These are phyloP conservation scores for Ogataea hybrid DNA, from an alignment of 1,139 yeast genomes.

Conservation along the genomic window DNA sequence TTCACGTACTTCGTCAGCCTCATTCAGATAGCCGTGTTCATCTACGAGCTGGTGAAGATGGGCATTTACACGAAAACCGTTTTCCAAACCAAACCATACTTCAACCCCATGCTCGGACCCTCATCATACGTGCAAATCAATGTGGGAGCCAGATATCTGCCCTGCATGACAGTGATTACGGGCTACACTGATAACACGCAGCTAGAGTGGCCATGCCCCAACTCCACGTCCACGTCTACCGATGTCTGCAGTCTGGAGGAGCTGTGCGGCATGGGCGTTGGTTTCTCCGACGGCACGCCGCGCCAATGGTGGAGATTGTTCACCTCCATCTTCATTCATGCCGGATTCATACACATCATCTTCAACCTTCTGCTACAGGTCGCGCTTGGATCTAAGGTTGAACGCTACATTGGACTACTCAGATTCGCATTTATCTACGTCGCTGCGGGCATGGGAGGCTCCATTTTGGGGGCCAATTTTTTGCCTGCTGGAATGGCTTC, in stretches of 20 bases:
- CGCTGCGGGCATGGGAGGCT: slow-evolving; percentile 65
- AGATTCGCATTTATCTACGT: slow-evolving; percentile 59
- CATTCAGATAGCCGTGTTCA: slow-evolving; percentile 58
- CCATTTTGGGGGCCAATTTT: slow-evolving; percentile 68
- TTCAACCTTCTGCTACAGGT: slow-evolving; percentile 64
- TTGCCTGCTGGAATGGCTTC: slow-evolving; percentile 69
- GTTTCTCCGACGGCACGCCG: slow-evolving; percentile 42
- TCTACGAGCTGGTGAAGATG: slow-evolving; percentile 67
- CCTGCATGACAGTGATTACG: slow-evolving; percentile 61
- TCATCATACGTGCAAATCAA: slow-evolving; percentile 63
- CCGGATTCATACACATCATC: slow-evolving; percentile 68
- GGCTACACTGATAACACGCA: slow-evolving; percentile 50
- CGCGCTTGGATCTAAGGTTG: slow-evolving; percentile 62
- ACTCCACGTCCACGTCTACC: slow-evolving; percentile 54
- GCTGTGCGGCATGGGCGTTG: slow-evolving; percentile 58
- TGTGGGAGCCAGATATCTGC: slow-evolving; percentile 71
- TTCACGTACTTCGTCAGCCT: slow-evolving; percentile 46
- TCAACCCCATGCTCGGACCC: slow-evolving; percentile 85
- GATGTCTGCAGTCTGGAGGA: slow-evolving; percentile 57
- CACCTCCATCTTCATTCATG: slow-evolving; percentile 73
- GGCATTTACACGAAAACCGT: slow-evolving; percentile 62
- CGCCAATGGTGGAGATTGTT: slow-evolving; percentile 71
- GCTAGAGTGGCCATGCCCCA: slow-evolving; percentile 65
- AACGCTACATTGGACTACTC: slow-evolving; percentile 54
- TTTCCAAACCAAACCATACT: slow-evolving; percentile 67